Conservation (phyloP, 768 basidiomycete genomes). For the Kwoniella newhampshirensis region DNA sequence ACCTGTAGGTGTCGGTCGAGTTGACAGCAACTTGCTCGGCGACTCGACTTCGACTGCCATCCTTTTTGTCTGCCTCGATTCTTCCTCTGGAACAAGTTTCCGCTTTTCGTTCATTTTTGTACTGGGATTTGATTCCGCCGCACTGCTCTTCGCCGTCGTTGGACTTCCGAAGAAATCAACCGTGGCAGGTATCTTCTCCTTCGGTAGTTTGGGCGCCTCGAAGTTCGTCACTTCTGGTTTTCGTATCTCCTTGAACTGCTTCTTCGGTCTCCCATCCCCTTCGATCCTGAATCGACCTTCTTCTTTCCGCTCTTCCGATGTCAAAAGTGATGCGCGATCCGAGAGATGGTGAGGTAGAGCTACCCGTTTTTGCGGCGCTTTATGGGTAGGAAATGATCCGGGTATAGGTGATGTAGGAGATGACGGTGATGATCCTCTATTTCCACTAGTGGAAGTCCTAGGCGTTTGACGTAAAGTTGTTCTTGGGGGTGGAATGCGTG, state of each 20-base stretch:
- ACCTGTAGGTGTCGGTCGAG: too few relatives aligned
- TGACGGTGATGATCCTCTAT: slow-evolving; percentile 4
- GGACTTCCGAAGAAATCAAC: slow-evolving; percentile 21
- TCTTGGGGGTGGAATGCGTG: background rate
- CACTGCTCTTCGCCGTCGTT: background rate
- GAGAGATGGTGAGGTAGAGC: slow-evolving; percentile 19
- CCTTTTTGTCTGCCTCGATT: background rate
- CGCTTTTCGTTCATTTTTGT: background rate
- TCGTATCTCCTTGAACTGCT: slow-evolving; percentile 11
- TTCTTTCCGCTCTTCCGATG: background rate
- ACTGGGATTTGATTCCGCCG: background rate
- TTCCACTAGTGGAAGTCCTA: background rate
- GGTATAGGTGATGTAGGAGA: slow-evolving; percentile 13
- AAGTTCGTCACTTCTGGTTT: slow-evolving; percentile 19
- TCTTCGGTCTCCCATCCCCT: background rate
- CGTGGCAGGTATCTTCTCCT: slow-evolving; percentile 1
- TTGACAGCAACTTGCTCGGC: background rate
- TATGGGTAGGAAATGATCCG: slow-evolving; percentile 12
- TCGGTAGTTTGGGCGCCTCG: slow-evolving; percentile 14
- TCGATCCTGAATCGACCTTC: slow-evolving; percentile 11
- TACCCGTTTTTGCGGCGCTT: slow-evolving; percentile 3
- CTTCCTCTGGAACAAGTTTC: slow-evolving; percentile 3
- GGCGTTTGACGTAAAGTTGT: background rate
- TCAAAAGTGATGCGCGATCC: background rate
- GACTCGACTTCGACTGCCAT: background rate